phyloP scores from a whole-genome alignment of 768 basidiomycete species.

The Trametopsis cervina region DNA sequence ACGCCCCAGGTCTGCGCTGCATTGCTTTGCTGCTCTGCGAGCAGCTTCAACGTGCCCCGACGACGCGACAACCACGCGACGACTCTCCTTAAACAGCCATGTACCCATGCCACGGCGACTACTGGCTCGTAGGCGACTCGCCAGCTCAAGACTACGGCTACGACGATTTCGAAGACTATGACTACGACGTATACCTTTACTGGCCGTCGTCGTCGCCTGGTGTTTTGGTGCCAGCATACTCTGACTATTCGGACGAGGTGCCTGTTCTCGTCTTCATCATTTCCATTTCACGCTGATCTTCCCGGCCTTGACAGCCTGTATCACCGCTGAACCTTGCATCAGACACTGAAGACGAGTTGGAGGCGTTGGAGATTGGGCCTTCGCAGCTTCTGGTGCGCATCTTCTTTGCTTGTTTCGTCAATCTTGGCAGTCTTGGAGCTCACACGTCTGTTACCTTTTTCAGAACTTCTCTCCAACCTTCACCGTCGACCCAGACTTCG shows the following conservation, averaged over 20 bases:
- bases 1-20: too few relatives aligned
- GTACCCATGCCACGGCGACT: neutral
- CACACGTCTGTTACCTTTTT: neutral
- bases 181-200: conserved; percentile 8
- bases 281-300: too few relatives aligned
- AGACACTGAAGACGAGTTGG: neutral
- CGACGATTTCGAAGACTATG: neutral
- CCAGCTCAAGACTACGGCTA: neutral
- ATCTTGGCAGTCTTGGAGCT: neutral
- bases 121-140: neutral
- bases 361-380: neutral
- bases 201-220: conserved; percentile 6
- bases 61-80: neutral
- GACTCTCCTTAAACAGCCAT: neutral
- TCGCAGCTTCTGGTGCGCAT: neutral
- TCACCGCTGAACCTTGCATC: neutral
- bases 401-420: neutral
- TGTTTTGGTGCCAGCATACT: neutral
- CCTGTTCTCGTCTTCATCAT: too few relatives aligned
- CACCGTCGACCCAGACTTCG: conserved; percentile 1
- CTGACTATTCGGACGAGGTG: neutral
- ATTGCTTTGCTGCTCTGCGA: neutral
- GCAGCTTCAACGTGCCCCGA: too few relatives aligned
- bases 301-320: neutral
- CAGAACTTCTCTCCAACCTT: conserved; percentile 3